Conservation (phyloP, 129 eudicot species). For the Chrysanthemum lavandulifolium region DNA sequence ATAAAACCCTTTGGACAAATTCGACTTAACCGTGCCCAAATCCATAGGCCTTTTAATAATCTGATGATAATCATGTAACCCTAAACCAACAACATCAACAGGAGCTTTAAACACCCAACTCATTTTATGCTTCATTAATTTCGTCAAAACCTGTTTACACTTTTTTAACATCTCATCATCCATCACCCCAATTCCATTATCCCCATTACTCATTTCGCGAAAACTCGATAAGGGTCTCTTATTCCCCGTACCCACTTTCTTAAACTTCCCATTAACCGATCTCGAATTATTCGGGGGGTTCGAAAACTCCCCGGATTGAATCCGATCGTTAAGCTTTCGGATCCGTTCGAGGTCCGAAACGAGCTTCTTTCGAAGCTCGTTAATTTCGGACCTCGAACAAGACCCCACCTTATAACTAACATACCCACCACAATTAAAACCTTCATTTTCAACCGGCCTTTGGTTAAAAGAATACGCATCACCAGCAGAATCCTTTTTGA, state of each 20-base stretch:
- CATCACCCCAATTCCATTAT: constrained; percentile 9
- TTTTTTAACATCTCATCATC: constrained; percentile 54
- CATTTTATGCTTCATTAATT: constrained; percentile 59
- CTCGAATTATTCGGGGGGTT: constrained; percentile 22
- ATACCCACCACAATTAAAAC: constrained; percentile 45
- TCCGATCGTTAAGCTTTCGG: constrained; percentile 65
- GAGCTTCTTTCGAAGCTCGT: constrained; percentile 55
- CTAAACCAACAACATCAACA: constrained; percentile 68
- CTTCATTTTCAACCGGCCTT: constrained; percentile 23
- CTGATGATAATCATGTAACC: constrained; percentile 81
- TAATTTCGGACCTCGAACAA: constrained; percentile 51
- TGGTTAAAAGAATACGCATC: constrained; percentile 80
- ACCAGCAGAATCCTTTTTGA: constrained; percentile 54
- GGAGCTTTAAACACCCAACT: constrained; percentile 66
- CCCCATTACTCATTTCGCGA: constrained; percentile 26
- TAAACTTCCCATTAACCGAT: constrained; percentile 39
- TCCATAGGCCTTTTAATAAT: constrained; percentile 89
- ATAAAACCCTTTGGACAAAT: constrained; percentile 46
- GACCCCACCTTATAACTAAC: constrained; percentile 47
- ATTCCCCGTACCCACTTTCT: constrained; percentile 44
- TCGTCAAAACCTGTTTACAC: constrained; percentile 59
- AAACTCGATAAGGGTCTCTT: constrained; percentile 13
- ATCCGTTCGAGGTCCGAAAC: constrained; percentile 63
- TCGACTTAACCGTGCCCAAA: constrained; percentile 79
- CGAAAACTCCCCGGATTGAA: constrained; percentile 46